Evolutionary conservation across 2,329 filamentous ascomycete genomes (phyloP), one percentile per base, ranked within the genome.

Genomic region (Dactylellina drechsleri): DNA sequence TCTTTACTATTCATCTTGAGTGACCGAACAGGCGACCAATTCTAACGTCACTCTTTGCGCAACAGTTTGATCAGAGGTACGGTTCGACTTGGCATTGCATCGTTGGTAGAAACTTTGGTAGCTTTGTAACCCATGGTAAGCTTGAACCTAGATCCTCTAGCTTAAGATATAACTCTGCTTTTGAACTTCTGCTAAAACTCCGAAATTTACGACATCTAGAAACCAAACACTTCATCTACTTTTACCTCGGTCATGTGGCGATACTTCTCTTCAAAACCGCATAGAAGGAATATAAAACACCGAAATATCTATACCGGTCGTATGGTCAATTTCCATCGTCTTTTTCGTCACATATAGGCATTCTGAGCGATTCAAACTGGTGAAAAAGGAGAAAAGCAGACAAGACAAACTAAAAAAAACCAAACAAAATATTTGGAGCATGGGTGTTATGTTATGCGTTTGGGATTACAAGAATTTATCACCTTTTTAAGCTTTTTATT

Each of bases 161-260:
- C 4, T 12, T 45, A 45, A 12, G 16, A 18, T 12, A 45, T 18
- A 12, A 52, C 45, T 4, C 23, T 49, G 5, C 36, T 18, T 8
- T 1, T 23, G 13, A 26, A 31, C 20, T 40, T 16, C 18, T 45
- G 18, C 49, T 54, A 6, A 23, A 6, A 18, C 20, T 13, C 43
- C 8, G 16, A n/a, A 23, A 43, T 28, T 3, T 5, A 28, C 10
- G 18, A 36, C 36, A 23, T 16, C 7, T 53, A 67, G 66, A 73
- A 84, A 98, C 95, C 28, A 98, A 98, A 85, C 95, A 99, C 84
- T 99, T 99, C 86, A 97, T 99, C 83, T 99, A 99, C 86, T 99
- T 99, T 86, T 99, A 99, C 85, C 91, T 99, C 74, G 95, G 95
- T 65, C 95, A 98, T 86, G 97, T 93, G 83, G 95, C 95, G 74